A percentile compares a stretch with the other conserved stretches of the same genome.
Conservation (phyloP, 306 rosid genomes). For the Cajanus cajan region DNA sequence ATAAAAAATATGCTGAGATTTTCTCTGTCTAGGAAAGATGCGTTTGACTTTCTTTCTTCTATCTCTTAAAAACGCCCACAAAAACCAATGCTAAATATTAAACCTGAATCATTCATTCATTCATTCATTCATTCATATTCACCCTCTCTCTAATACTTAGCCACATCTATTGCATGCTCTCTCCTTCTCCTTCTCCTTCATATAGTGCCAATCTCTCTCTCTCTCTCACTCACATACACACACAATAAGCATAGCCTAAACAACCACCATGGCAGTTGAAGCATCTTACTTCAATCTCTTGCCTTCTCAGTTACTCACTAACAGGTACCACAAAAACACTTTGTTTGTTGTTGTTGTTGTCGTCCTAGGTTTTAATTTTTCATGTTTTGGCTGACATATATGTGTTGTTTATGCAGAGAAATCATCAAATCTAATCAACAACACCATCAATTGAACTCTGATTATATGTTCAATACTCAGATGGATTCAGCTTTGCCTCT, state of each 20-base stretch:
- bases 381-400: neutral
- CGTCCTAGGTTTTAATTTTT: neutral
- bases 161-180: conserved; percentile 58
- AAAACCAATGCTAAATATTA: conserved; percentile 37
- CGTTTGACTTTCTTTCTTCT: conserved; percentile 47
- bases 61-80: conserved; percentile 26
- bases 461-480: conserved; percentile 26
- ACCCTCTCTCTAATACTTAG: neutral
- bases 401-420: conserved; percentile 45
- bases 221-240: neutral
- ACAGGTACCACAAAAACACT: conserved; percentile 32
- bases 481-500: conserved; percentile 45
- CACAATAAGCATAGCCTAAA: neutral
- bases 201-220: neutral
- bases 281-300: conserved; percentile 57
- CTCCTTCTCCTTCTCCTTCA: neutral
- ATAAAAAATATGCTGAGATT: neutral
- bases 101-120: conserved; percentile 32
- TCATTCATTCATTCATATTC: conserved; percentile 11
- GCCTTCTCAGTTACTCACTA: conserved; percentile 56
- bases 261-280: conserved; percentile 76
- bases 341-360: neutral
- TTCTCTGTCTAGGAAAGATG: conserved; percentile 39
- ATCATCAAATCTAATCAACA: conserved; percentile 35
- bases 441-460: neutral